Base-by-base conservation (phyloP, 2,329 filamentous ascomycete species). In the Pezicula rhizophila region DNA sequence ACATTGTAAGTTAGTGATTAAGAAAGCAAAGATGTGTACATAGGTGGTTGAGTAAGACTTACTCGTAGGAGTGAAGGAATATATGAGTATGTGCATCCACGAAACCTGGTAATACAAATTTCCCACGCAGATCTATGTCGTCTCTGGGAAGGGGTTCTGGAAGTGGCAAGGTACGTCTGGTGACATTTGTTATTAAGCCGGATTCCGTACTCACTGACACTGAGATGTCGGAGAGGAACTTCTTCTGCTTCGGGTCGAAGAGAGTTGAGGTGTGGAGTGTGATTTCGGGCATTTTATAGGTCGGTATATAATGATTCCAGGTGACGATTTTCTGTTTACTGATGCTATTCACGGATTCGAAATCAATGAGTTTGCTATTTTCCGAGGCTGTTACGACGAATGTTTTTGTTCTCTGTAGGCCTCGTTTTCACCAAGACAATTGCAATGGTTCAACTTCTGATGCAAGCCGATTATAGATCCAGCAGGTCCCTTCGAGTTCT, bases 41-140 rank as follows among this genome's bases (percentile, higher is more conserved):
- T 18, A 38, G 11, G 15, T 17, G 5, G n/a, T 50, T 14, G 56
- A 50, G 8, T 25, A 46, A 1, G 23, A 23, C 52, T 51, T 62
- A 72, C 59, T 61, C 61, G 57, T 76, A 75, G 0, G 70, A 62
- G 57, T 79, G 76, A 7, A 79, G 64, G 54, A 80, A 78, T n/a
- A 79, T 69, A 57, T 79, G 76, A 0, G 76, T 77, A 54, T 79
- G 76, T 0, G 75, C 71, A 57, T 80, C 76, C 4, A 80, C 75
- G 5, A 79, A 65, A 8, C 76, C 76, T 0, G 76, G 76, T 45
- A 79, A 65, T 5, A 77, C 72, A 18, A 71, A 66, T 48, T 72
- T 68, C 48, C 74, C 73, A 8, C 77, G 71, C n/a, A 82, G 70
- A 50, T 80, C 75, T 54, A 82, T 73, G 37, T 76, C 70, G 14